A percentile compares a stretch with the other conserved stretches of the same genome.
Evolutionary conservation across 2,329 filamentous ascomycete genomes (phyloP).

Genomic region (Phyllosticta citrichinensis): DNA sequence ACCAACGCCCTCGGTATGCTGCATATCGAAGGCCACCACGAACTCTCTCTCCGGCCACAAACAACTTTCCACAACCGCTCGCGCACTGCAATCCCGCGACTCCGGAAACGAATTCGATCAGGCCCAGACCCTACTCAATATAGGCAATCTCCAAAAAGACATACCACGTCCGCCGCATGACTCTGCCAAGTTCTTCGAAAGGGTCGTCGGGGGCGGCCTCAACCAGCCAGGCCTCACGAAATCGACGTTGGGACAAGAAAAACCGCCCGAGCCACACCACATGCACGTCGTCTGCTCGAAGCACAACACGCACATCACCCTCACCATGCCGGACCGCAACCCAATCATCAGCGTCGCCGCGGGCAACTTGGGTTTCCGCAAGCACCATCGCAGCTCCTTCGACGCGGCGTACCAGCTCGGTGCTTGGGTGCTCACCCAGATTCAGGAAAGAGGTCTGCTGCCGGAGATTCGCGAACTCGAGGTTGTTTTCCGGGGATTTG

Average conservation of each 20-base stretch:
- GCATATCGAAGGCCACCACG: background rate
- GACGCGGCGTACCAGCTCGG: slow-evolving; percentile 88
- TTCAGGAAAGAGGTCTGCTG: slow-evolving; percentile 72
- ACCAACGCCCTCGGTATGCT: background rate
- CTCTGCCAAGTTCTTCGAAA: background rate
- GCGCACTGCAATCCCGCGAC: background rate
- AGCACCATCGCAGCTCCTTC: slow-evolving; percentile 69
- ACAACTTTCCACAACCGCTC: background rate
- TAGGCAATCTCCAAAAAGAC: background rate
- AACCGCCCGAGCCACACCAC: slow-evolving; percentile 56
- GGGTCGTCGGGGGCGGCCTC: background rate
- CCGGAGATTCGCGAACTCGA: slow-evolving; percentile 68
- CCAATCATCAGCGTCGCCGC: slow-evolving; percentile 70
- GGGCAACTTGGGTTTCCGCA: slow-evolving; percentile 87
- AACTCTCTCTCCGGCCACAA: background rate
- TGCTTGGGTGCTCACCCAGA: slow-evolving; percentile 70
- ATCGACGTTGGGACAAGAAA: background rate
- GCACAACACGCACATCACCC: slow-evolving; percentile 92
- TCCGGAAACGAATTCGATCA: background rate
- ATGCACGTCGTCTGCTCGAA: slow-evolving; percentile 79
- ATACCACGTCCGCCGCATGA: background rate
- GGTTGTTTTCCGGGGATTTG: slow-evolving; percentile 76
- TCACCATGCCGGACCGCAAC: slow-evolving; percentile 71
- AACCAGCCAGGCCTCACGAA: background rate
- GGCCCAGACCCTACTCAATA: background rate